Evolutionary conservation across 768 basidiomycete species (phyloP), one percentile per base, ranked within the genome.

Genomic region (Hericium erinaceus): DNA sequence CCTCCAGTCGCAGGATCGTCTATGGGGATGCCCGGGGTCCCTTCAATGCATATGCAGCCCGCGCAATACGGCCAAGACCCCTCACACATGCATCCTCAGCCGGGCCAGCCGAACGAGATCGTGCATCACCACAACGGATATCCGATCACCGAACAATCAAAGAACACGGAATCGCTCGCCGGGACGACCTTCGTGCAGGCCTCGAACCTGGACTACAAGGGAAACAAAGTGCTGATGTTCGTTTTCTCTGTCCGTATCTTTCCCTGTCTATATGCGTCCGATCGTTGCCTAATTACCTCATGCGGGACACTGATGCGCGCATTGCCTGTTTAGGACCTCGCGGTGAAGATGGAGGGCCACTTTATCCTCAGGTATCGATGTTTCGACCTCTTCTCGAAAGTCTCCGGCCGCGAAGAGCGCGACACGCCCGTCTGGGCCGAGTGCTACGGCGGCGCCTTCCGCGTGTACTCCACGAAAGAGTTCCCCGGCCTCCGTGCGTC

Each of bases 391-490:
- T 80, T 78, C 64, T 78, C 77, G 0, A 66, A 68, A 24, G 71
- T 74, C 12, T 55, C 61, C 18, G 66, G 64, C 38, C 59, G 71
- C 16, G 72, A 76, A 28, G 65, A 75, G 10, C 44, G 44, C 44
- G 72, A 66, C 37, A 64, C 67, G 7, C 74, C 74, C 1, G 73
- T 87, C 5, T 77, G 82, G 60, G 85, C 85, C 1, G 84, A 87
- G 69, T 79, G 78, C 60, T 85, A 80, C 61, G 83, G 85, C 4
- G 81, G 82, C 0, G 60, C 73, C 2, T 87, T 88, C 66, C 79
- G 76, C 22, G 79, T 88, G 0, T 87, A 82, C 64, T 83, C 84
- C 10, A 85, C 85, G 0, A 87, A 87, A 63, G 80, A 84, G 57
- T 87, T 87, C 60, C 85, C 85, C 3, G 82, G 85, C 2, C 69